Evolutionary conservation across 23 red algal species (phyloP).

Genomic region (Pyropia haitanensis): DNA sequence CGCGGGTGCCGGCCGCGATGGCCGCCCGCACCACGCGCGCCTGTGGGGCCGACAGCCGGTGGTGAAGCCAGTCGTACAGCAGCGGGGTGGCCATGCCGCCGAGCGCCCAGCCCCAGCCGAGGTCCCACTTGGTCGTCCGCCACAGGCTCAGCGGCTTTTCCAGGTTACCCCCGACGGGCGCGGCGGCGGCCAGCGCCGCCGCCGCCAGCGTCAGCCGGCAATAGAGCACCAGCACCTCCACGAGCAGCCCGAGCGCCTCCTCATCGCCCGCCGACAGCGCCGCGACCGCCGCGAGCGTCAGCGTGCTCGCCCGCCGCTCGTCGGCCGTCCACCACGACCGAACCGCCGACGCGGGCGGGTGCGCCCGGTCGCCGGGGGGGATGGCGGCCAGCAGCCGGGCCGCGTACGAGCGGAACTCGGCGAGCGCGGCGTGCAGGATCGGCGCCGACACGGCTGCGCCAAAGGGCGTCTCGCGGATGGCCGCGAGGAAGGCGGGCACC

Average conservation of each 20-base stretch:
- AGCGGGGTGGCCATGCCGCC: constrained; percentile 35
- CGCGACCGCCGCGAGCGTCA: constrained; percentile 14
- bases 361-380: constrained; percentile 18
- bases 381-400: constrained; percentile 14
- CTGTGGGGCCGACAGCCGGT: constrained; percentile 12
- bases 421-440: constrained; percentile 4
- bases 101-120: constrained; percentile 33
- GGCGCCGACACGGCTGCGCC: constrained; percentile 6
- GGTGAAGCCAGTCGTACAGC: constrained; percentile 47
- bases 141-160: constrained; percentile 19
- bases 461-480: constrained; percentile 31
- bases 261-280: constrained; percentile 23
- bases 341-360: constrained; percentile 9
- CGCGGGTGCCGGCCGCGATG: constrained; percentile 30
- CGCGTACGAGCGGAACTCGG: constrained; percentile 13
- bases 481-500: constrained; percentile 21
- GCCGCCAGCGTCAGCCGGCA: constrained; percentile 31
- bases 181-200: constrained; percentile 19
- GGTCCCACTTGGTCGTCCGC: constrained; percentile 36
- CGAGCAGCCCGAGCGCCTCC: constrained; percentile 14
- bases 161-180: constrained; percentile 1
- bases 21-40: constrained; percentile 35
- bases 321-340: constrained; percentile 31
- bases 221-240: constrained; percentile 36
- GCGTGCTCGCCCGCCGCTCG: constrained; percentile 10